Evolutionary conservation across 768 basidiomycete genomes (phyloP).

Genomic region (Kwoniella sp.): DNA sequence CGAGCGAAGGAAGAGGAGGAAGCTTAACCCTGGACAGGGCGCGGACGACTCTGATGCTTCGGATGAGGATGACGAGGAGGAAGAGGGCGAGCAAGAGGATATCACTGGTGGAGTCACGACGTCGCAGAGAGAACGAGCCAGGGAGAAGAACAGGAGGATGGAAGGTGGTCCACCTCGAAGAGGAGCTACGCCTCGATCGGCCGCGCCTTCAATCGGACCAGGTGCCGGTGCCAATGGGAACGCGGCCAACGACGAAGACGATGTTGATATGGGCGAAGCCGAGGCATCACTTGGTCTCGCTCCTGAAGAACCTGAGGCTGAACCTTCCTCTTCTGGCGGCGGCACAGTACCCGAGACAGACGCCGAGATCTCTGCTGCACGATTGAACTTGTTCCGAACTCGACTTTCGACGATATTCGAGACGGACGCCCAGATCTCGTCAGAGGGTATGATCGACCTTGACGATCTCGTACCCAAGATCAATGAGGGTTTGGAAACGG

Average conservation of each 20-base stretch:
- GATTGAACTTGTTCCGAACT: conserved; percentile 76
- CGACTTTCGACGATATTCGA: conserved; percentile 73
- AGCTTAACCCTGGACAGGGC: conserved; percentile 68
- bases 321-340: not conserved
- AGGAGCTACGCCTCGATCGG: conserved; percentile 5
- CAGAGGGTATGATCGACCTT: conserved; percentile 72
- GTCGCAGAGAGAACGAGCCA: conserved; percentile 58
- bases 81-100: conserved; percentile 60
- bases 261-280: conserved; percentile 46
- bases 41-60: conserved; percentile 54
- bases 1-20: conserved; percentile 76
- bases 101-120: conserved; percentile 66
- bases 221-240: not conserved
- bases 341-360: not conserved
- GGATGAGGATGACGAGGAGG: conserved; percentile 59
- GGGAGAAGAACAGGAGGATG: conserved; percentile 52
- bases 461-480: conserved; percentile 69
- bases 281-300: conserved; percentile 31
- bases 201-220: conserved; percentile 1
- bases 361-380: conserved; percentile 7
- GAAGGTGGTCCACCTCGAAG: conserved; percentile 26
- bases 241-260: conserved; percentile 42
- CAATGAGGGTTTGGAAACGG: conserved; percentile 72
- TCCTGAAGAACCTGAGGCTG: not conserved
- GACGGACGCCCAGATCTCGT: conserved; percentile 46